Conservation (phyloP, 78 protist species). For the Tieghemostelium lacteum region DNA sequence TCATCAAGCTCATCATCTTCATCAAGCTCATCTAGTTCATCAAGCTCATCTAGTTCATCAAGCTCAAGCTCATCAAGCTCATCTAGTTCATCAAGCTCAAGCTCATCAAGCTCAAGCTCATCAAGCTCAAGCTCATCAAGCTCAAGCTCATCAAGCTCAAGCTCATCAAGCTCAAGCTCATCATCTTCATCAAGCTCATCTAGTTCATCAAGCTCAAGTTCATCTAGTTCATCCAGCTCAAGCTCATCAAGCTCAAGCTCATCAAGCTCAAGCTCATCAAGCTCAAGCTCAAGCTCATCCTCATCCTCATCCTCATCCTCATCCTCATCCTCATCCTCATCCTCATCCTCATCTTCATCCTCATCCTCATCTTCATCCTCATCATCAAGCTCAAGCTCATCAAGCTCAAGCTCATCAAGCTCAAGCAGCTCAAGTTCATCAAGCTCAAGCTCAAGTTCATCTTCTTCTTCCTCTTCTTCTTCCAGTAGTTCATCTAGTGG, state of each 20-base stretch:
- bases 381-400: background rate
- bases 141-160: background rate
- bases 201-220: background rate
- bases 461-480: too few relatives aligned
- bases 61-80: background rate
- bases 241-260: slow-evolving; percentile 18
- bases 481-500: too few relatives aligned
- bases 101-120: background rate
- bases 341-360: slow-evolving; percentile 3
- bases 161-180: background rate
- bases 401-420: background rate
- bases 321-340: slow-evolving; percentile 12
- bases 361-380: too few relatives aligned
- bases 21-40: slow-evolving; percentile 1
- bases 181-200: slow-evolving; percentile 10
- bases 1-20: slow-evolving; percentile 12
- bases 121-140: background rate
- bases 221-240: slow-evolving; percentile 1
- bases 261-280: slow-evolving; percentile 11
- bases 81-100: slow-evolving; percentile 13
- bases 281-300: slow-evolving; percentile 32
- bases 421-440: slow-evolving; percentile 24
- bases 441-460: too few relatives aligned
- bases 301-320: slow-evolving; percentile 30
- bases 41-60: background rate